Evolutionary conservation across 225 moss, liverwort and hornwort genomes (phyloP), one percentile per base, ranked within the genome.

Genomic region (Antitrichia curtipendula): DNA sequence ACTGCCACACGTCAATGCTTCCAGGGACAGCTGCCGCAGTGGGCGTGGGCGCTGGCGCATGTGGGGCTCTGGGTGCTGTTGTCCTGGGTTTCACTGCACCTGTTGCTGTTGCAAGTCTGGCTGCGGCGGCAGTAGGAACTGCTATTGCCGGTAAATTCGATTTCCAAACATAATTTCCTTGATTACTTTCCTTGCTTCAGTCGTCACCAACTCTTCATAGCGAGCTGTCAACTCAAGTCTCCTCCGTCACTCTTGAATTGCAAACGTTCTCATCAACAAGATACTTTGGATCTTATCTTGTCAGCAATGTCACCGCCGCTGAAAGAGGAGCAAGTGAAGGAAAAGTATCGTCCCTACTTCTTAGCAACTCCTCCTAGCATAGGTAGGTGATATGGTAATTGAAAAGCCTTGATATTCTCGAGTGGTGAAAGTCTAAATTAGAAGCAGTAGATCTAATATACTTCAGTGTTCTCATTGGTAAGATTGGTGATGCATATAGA

Each of bases 21-120:
- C n/a, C 60, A 87, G 91, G 89, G 53, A 84, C 91, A 70, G 73
- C 89, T 56, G 89, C 89, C 5, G 87, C 91, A 29, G 87, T 91
- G 2, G 89, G 91, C 41, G 89, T 91, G 22, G 89, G 89, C 14
- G 89, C 91, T 62, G 98, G 96, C 43, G 94, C 95, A 70, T 76
- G 90, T 53, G 95, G 96, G 69, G 96, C 96, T 56, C 70, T 96
- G 68, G 96, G 98, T 56, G 98, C 96, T 22, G 82, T 93, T 56
- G 96, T 94, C 43, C 58, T 96, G 89, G 97, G 97, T 57, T 90
- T 97, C 86, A 97, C 97, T 28, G 94, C 91, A 17, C 97, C 97
- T 34, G 71, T 91, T 87, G 96, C 96, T 40, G 86, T 95, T 22
- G 96, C 96, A 84, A 93, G 95, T 57, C 88, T 97, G 24, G 94